A percentile compares a stretch with the other conserved stretches of the same genome.
phyloP scores from a whole-genome alignment of 352 stramenopile species.

The Pythium brassicae region DNA sequence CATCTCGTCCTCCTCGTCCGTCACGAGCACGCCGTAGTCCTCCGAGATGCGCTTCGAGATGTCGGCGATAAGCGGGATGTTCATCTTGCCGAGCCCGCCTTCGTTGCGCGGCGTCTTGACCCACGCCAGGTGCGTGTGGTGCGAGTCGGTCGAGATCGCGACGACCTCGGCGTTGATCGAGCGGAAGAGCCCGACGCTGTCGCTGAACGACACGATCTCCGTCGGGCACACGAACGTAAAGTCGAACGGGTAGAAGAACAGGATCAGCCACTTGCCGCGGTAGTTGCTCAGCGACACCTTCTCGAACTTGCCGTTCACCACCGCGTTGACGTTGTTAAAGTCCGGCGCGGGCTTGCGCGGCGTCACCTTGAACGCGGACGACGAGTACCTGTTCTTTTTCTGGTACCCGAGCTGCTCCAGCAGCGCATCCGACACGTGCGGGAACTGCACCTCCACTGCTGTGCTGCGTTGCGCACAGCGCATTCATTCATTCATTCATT shows the following conservation, averaged over 20 bases:
- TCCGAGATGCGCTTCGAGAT: constrained; percentile 90
- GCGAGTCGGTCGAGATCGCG: constrained; percentile 84
- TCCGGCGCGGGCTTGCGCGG: too few species aligned
- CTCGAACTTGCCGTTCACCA: constrained; percentile 82
- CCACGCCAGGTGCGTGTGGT: constrained; percentile 90
- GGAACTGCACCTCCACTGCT: constrained; percentile 75
- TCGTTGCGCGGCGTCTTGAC: constrained; percentile 85
- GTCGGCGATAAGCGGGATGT: constrained; percentile 92
- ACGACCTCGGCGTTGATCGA: constrained; percentile 87
- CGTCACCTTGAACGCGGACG: constrained; percentile 8
- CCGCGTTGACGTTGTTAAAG: constrained; percentile 20
- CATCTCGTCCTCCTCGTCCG: constrained; percentile 30
- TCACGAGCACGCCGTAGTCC: constrained; percentile 90
- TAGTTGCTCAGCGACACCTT: constrained; percentile 80
- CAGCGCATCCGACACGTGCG: constrained; percentile 66
- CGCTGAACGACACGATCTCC: constrained; percentile 90
- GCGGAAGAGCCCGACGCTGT: constrained; percentile 80
- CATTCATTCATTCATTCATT: too few species aligned
- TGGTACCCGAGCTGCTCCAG: constrained; percentile 74
- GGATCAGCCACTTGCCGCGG: constrained; percentile 85
- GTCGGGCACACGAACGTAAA: constrained; percentile 90
- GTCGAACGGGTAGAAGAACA: constrained; percentile 92
- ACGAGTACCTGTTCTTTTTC: constrained; percentile 75
- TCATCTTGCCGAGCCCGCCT: constrained; percentile 90
- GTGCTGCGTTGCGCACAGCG: not conserved